Evolutionary conservation across 305 asterid genomes (phyloP), one percentile per base, ranked within the genome.

Genomic region (Andrographis paniculata): DNA sequence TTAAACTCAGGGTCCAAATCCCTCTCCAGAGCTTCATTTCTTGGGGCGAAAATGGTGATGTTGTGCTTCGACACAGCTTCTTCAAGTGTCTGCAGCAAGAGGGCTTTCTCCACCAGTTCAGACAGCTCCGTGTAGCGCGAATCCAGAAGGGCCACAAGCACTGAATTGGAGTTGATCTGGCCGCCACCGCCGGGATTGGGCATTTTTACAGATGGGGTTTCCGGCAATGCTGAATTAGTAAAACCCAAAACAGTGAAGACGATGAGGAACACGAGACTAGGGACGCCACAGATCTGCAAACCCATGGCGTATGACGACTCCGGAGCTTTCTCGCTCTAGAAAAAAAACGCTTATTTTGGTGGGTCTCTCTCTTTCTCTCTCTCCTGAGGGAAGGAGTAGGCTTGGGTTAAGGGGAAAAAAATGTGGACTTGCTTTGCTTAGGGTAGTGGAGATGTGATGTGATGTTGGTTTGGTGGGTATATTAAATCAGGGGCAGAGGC

Each of bases 61-160:
- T 85, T 82, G 51, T 89, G 92, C 18, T 46, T 59, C 0, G 93
- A 65, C 0, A 89, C 94, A 3, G 98, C 87, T 14, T 80, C 72
- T 57, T 89, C 95, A 0, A 89, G 78, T 0, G 91, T 75, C 52
- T 89, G 95, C 5, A 89, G 65, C 35, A 82, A 33, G 0, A 89
- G 79, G 0, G 98, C 95, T 43, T 82, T 89, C 62, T 89, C 98
- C 18, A 89, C 80, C 0, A 89, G 87, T 67, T 89, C 94, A 0
- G 97, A 80, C 2, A 89, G 82, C 74, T 80, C 92, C 3, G 96
- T 82, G 54, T 89, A 89, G 55, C 69, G 98, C 1, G 95, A 85
- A 60, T 89, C 95, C 39, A 76, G 24, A 3, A 89, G 85, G 7
- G 98, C 95, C 0, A 89, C 95, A 42, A 89, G 71, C 6, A 89